Base-by-base conservation (phyloP, 1,284 basidiomycete genomes). In the Fomitopsis betulina region DNA sequence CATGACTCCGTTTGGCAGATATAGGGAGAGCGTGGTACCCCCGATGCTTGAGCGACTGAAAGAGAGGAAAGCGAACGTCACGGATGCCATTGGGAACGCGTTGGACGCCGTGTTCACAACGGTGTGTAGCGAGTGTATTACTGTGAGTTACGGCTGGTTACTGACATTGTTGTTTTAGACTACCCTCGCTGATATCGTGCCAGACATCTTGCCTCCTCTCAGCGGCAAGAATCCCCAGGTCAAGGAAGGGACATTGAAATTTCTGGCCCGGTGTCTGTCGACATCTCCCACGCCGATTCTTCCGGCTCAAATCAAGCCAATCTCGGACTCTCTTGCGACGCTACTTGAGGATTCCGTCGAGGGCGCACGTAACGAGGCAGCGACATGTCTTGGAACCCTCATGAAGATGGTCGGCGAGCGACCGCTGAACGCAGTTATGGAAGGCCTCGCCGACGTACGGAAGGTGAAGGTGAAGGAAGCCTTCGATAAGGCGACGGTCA, bases 361-460 rank as follows among this genome's bases (percentile, higher is more conserved):
- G 69, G 93, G 93, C 32, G 94, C 97, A 23, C 85, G 97, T 53
- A 91, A 91, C 60, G 92, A 96, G 58, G 93, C 95, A 17, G 95
- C 95, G 0, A 82, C 84, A 38, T 93, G 89, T 65, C 79, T 99
- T 33, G 97, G 96, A 9, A 91, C 89, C 0, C 76, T 99, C 64
- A 96, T 97, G 93, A 98, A 94, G 79, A 95, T 99, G 80, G 85
- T 99, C 13, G 97, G 97, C 25, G 96, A 99, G 72, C 81, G 97
- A 30, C 88, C 92, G 12, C 83, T 99, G 62, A 94, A 91, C 70
- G 91, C 92, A 0, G 81, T 93, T 37, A 84, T 98, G 77, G 96
- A 98, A 62, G 78, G 82, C 27, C 78, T 99, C 55, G 88, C 94
- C 35, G 96, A 98, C 67, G 81, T 98, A 39, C 83, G 96, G 63